A percentile compares a stretch with the other conserved stretches of the same genome.
phyloP scores from a whole-genome alignment of 1,139 yeast species.

The Eremothecium gossypii region DNA sequence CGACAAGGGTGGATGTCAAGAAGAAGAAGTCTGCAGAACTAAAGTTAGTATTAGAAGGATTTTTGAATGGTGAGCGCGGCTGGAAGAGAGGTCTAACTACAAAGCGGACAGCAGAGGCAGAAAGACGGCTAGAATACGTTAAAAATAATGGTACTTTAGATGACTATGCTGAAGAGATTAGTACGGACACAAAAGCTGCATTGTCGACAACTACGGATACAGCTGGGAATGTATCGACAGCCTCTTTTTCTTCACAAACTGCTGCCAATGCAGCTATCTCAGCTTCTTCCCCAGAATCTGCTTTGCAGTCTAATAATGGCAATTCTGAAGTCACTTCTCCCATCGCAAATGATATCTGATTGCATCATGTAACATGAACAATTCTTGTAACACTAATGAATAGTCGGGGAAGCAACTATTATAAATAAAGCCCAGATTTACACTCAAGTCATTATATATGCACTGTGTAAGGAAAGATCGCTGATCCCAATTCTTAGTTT shows the following conservation, averaged over 20 bases:
- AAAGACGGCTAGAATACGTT: slow-evolving; percentile 8
- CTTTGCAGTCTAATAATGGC: background rate
- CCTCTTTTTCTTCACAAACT: background rate
- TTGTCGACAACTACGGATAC: background rate
- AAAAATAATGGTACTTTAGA: slow-evolving; percentile 13
- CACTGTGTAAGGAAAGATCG: background rate
- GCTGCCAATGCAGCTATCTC: background rate
- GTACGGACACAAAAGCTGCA: background rate
- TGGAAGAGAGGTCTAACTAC: slow-evolving; percentile 18
- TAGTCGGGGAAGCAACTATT: background rate
- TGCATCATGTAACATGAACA: slow-evolving; percentile 2
- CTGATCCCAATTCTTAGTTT: background rate
- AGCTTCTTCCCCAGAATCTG: background rate
- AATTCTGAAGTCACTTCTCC: background rate
- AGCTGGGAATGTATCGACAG: background rate
- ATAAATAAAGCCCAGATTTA: background rate
- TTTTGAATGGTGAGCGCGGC: slow-evolving; percentile 17
- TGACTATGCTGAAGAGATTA: slow-evolving; percentile 1
- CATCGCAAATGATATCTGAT: background rate
- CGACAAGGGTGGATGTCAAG: slow-evolving; percentile 20
- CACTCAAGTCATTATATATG: background rate
- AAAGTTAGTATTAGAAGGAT: slow-evolving; percentile 19
- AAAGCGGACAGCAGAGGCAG: slow-evolving; percentile 9
- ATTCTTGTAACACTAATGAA: slow-evolving; percentile 3
- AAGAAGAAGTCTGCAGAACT: slow-evolving; percentile 17